These are phyloP conservation scores for Diplodia mutila DNA, from an alignment of 2,329 filamentous ascomycete species.

Conservation along the genomic window DNA sequence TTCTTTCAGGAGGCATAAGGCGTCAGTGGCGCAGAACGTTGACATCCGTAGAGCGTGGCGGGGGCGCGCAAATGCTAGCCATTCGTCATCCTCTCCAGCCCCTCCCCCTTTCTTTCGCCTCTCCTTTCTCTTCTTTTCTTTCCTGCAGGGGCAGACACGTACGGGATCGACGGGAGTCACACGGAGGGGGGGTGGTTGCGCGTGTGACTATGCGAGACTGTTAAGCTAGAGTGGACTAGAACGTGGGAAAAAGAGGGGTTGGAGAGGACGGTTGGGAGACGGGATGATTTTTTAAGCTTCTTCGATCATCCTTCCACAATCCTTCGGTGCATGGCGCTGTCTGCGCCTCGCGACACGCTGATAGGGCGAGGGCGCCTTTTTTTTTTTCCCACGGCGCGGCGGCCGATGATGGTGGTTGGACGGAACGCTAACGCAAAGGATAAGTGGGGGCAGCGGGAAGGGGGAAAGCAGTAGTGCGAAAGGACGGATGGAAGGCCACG, in stretches of 20 bases:
- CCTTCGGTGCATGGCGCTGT: not conserved
- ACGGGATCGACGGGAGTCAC: not conserved
- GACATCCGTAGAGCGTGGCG: not conserved
- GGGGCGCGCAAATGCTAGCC: not conserved
- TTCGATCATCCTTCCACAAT: not conserved
- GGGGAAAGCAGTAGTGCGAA: not conserved
- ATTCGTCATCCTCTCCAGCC: not conserved
- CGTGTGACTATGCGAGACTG: not conserved
- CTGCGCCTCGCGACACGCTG: not conserved
- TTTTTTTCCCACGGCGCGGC: too few relatives aligned
- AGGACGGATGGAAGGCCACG: not conserved
- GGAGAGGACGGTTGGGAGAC: not conserved
- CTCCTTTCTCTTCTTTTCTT: not conserved
- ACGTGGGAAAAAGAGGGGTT: not conserved
- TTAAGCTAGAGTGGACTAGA: not conserved
- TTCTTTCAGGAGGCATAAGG: not conserved
- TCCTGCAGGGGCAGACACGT: too few relatives aligned
- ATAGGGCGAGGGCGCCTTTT: not conserved
- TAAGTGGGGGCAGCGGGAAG: not conserved
- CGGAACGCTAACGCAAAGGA: not conserved
- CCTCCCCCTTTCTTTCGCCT: not conserved
- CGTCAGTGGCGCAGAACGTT: not conserved
- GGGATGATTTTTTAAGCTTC: not conserved
- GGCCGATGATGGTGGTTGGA: not conserved
- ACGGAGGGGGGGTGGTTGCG: not conserved